These are phyloP conservation scores for Trichomonascus vanleenenianus DNA, from an alignment of 805 yeast species.

Conservation along the genomic window DNA sequence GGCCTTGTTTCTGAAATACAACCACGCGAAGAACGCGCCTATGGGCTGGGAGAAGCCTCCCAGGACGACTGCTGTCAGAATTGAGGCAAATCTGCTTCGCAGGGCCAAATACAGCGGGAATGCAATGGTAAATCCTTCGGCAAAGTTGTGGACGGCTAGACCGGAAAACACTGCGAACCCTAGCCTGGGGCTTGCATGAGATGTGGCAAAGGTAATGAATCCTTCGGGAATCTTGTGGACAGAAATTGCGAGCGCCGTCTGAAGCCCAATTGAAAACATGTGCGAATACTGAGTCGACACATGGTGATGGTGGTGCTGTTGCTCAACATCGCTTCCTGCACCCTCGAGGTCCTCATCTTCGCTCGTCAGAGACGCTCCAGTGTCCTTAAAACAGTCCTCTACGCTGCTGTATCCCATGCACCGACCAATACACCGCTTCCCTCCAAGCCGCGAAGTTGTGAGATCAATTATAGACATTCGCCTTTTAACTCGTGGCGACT, in stretches of 20 bases:
- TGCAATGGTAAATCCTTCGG: slow-evolving; percentile 93
- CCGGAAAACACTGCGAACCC: slow-evolving; percentile 81
- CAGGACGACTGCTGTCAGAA: slow-evolving; percentile 53
- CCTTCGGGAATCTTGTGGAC: slow-evolving; percentile 95
- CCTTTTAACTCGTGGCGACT: neutral
- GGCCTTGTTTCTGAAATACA: slow-evolving; percentile 30
- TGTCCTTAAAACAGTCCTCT: slow-evolving; percentile 11
- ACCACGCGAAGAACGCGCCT: slow-evolving; percentile 71
- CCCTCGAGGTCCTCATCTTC: neutral
- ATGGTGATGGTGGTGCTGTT: slow-evolving; percentile 60
- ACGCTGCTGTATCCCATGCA: slow-evolving; percentile 38
- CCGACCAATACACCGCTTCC: slow-evolving; percentile 33
- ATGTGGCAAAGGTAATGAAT: slow-evolving; percentile 74
- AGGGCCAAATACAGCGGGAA: slow-evolving; percentile 80
- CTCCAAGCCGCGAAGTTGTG: slow-evolving; percentile 11
- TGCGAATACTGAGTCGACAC: slow-evolving; percentile 69
- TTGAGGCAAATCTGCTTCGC: slow-evolving; percentile 51
- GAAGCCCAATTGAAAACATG: slow-evolving; percentile 79
- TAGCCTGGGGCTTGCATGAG: slow-evolving; percentile 54
- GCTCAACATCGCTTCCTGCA: neutral
- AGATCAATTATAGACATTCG: slow-evolving; percentile 12
- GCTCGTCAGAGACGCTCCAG: no score
- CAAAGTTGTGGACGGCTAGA: slow-evolving; percentile 79
- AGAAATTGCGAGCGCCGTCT: slow-evolving; percentile 80
- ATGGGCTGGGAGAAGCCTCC: slow-evolving; percentile 86